phyloP scores from a whole-genome alignment of 2,329 filamentous ascomycete genomes.

The Alternaria dauci region DNA sequence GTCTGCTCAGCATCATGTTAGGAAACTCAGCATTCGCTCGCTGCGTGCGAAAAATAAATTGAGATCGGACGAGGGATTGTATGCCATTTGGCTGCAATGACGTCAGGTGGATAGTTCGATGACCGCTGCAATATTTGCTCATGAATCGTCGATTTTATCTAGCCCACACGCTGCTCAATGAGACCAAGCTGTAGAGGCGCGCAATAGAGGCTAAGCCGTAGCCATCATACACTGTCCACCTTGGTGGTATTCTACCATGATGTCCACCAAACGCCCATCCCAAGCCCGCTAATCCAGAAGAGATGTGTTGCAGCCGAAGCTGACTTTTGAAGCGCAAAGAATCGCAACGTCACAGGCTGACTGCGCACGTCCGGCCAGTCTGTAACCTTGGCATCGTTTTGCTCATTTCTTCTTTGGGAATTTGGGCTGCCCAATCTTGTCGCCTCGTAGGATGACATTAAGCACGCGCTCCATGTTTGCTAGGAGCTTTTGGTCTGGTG shows the following conservation, averaged over 20 bases:
- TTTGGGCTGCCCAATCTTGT: constrained; percentile 84
- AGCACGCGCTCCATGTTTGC: constrained; percentile 80
- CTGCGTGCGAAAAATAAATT: background rate
- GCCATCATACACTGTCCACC: constrained; percentile 8
- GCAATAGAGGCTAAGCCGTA: constrained; percentile 7
- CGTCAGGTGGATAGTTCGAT: background rate
- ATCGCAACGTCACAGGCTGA: background rate
- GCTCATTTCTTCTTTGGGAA: constrained; percentile 68
- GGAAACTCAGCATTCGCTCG: background rate
- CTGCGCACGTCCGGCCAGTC: background rate
- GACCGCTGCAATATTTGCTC: background rate
- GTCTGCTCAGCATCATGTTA: background rate
- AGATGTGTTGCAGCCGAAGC: constrained; percentile 15
- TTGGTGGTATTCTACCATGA: constrained; percentile 21
- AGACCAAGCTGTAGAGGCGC: constrained; percentile 4
- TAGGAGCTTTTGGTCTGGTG: constrained; percentile 85
- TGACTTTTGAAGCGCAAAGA: background rate
- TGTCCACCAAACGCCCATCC: constrained; percentile 34
- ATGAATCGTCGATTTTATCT: constrained; percentile 20
- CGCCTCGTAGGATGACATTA: constrained; percentile 86
- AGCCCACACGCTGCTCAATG: constrained; percentile 8
- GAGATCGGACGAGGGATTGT: background rate
- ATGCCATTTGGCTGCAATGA: background rate
- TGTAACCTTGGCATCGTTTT: constrained; percentile 42
- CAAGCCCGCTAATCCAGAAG: constrained; percentile 41